Evolutionary conservation across 2,329 filamentous ascomycete genomes (phyloP).

Genomic region (Fusarium mexicanum): DNA sequence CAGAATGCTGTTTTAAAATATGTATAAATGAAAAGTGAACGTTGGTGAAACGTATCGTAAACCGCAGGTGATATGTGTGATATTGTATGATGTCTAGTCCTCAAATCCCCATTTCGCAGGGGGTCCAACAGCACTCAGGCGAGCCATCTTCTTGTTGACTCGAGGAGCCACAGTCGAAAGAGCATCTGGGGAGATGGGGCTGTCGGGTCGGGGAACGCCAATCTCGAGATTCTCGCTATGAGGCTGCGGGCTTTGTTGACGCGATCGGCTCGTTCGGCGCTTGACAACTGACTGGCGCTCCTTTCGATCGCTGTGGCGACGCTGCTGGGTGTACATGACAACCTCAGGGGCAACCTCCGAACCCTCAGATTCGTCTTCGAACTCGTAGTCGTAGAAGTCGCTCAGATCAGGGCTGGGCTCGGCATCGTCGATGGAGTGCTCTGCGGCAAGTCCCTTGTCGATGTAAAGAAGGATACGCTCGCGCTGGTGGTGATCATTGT

Average conservation of each 20-base stretch:
- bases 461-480: conserved; percentile 45
- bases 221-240: conserved; percentile 28
- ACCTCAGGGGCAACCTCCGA: conserved; percentile 30
- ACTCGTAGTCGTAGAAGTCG: conserved; percentile 53
- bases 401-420: conserved; percentile 52
- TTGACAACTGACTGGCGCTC: conserved; percentile 17
- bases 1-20: conserved; percentile 24
- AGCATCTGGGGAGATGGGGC: conserved; percentile 50
- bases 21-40: conserved; percentile 12
- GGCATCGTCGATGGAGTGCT: conserved; percentile 37
- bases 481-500: conserved; percentile 28
- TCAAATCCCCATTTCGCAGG: conserved; percentile 37
- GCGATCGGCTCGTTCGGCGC: conserved; percentile 20
- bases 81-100: conserved; percentile 23
- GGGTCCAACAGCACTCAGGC: conserved; percentile 49
- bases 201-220: conserved; percentile 54
- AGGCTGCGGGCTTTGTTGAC: neutral
- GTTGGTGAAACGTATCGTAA: conserved; percentile 24
- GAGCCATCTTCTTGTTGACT: conserved; percentile 53
- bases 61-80: neutral
- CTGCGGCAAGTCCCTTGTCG: conserved; percentile 40
- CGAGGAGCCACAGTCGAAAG: conserved; percentile 43
- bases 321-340: conserved; percentile 27
- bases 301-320: conserved; percentile 13
- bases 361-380: conserved; percentile 42